These are phyloP conservation scores for Russula sp. DNA, from an alignment of 768 basidiomycete genomes.

Conservation along the genomic window DNA sequence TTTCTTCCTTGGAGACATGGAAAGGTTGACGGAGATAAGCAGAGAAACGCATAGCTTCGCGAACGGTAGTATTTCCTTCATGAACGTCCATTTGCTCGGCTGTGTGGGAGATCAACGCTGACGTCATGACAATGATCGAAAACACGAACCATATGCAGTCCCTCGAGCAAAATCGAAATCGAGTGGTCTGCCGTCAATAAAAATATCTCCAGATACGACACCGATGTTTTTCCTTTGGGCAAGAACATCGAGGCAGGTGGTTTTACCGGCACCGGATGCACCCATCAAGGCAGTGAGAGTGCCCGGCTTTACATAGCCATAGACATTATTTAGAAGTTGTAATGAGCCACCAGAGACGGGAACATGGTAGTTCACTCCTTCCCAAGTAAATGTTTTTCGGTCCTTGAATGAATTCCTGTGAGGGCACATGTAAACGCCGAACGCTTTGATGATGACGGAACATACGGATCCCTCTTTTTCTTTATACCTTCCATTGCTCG, in stretches of 20 bases:
- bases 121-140: slow-evolving; percentile 23
- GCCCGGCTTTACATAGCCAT: slow-evolving; percentile 79
- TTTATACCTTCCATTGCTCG: slow-evolving; percentile 19
- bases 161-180: slow-evolving; percentile 52
- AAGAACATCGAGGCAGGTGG: slow-evolving; percentile 68
- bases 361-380: slow-evolving; percentile 67
- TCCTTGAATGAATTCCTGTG: slow-evolving; percentile 20
- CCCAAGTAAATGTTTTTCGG: slow-evolving; percentile 74
- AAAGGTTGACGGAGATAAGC: slow-evolving; percentile 79
- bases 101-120: slow-evolving; percentile 27
- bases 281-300: slow-evolving; percentile 78
- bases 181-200: slow-evolving; percentile 60
- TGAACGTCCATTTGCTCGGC: slow-evolving; percentile 76
- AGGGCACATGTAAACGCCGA: not conserved
- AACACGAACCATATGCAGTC: slow-evolving; percentile 52
- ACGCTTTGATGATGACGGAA: slow-evolving; percentile 5
- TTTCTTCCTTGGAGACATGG: slow-evolving; percentile 59
- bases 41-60: slow-evolving; percentile 81
- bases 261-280: slow-evolving; percentile 74
- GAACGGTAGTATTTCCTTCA: slow-evolving; percentile 73
- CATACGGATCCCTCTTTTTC: slow-evolving; percentile 52
- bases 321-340: slow-evolving; percentile 66
- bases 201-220: slow-evolving; percentile 53
- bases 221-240: slow-evolving; percentile 73
- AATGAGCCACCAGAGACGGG: slow-evolving; percentile 56